Percentiles rank a stretch among this genome's conserved stretches.
phyloP scores from a whole-genome alignment of 164 flowering plant genomes.

The Vitis amurensis region DNA sequence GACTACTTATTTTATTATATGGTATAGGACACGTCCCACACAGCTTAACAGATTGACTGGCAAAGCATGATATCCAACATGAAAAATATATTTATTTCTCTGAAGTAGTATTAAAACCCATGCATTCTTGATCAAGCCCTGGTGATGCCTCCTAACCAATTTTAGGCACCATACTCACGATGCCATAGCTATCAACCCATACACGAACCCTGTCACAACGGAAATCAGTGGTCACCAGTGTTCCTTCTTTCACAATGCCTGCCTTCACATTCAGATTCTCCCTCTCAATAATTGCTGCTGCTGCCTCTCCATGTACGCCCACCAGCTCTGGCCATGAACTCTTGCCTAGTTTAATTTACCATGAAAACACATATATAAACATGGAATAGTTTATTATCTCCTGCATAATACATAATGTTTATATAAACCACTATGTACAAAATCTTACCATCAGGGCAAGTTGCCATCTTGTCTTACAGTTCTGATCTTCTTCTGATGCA shows the following conservation, averaged over 20 bases:
- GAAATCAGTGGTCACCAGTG: slow-evolving; percentile 1
- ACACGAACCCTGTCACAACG: slow-evolving; percentile 24
- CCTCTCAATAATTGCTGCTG: slow-evolving; percentile 7
- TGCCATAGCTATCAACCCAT: slow-evolving; percentile 8
- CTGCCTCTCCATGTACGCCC: slow-evolving; percentile 4
- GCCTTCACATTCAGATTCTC: slow-evolving; percentile 2
- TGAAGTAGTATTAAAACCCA: no score
- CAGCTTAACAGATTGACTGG: no score
- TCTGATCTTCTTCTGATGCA: not conserved
- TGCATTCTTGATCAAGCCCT: no score
- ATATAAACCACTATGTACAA: no score
- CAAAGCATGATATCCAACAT: no score
- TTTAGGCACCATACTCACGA: slow-evolving; percentile 5
- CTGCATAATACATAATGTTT: not conserved
- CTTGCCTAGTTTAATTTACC: slow-evolving; percentile 8
- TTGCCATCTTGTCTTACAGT: no score
- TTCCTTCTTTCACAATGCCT: not conserved
- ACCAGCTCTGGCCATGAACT: slow-evolving; percentile 16
- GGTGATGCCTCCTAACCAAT: slow-evolving; percentile 10
- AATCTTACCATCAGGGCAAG: no score
- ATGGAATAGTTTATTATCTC: not conserved
- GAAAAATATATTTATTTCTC: no score
- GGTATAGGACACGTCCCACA: no score
- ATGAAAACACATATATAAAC: not conserved
- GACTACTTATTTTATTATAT: no score